Evolutionary conservation across 805 yeast genomes (phyloP).

Genomic region (Metschnikowia shivogae): DNA sequence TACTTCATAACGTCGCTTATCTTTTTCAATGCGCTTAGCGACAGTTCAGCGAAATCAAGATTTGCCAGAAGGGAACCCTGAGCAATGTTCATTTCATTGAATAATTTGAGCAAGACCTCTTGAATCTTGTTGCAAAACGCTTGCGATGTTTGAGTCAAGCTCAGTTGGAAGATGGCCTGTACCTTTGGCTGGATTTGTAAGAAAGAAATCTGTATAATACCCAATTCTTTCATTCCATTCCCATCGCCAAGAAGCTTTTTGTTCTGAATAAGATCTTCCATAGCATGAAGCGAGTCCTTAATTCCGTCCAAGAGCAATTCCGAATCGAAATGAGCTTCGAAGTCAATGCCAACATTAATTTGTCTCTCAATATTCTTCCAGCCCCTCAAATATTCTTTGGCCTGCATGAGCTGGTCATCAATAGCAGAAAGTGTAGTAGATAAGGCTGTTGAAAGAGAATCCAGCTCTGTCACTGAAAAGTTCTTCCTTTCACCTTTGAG

Average conservation of each 20-base stretch:
- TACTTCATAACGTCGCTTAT: not conserved
- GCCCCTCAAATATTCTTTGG: not conserved
- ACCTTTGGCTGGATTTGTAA: constrained; percentile 4
- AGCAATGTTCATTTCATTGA: constrained; percentile 6
- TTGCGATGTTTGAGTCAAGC: not conserved
- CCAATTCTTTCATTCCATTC: not conserved
- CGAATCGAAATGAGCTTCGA: not conserved
- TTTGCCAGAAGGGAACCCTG: constrained; percentile 3
- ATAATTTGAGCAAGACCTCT: not conserved
- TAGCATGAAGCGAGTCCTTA: not conserved
- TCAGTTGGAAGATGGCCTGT: not conserved
- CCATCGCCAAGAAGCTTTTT: not conserved
- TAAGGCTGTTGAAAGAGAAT: not conserved
- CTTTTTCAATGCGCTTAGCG: not conserved
- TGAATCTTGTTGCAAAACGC: constrained; percentile 6
- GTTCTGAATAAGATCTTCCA: not conserved
- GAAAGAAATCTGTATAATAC: constrained; percentile 5
- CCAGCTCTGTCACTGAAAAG: not conserved
- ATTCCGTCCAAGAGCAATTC: not conserved
- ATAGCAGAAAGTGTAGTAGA: not conserved
- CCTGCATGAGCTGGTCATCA: not conserved
- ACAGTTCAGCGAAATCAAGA: not conserved
- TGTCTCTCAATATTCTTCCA: not conserved
- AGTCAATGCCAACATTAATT: not conserved
- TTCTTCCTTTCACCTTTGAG: not conserved